Conservation (phyloP, 306 rosid genomes). For the Lupinus albus region DNA sequence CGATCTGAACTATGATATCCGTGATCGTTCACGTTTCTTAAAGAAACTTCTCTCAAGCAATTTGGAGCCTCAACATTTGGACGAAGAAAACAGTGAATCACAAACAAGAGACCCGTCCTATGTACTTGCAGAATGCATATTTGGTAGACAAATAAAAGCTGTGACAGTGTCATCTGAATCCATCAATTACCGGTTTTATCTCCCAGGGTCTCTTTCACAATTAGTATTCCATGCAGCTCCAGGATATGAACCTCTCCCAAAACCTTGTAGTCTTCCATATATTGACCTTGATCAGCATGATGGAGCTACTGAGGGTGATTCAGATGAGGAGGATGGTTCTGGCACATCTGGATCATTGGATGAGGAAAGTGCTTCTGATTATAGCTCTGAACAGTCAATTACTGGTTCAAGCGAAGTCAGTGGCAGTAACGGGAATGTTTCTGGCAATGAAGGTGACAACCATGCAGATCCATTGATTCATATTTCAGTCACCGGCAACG, state of each 20-base stretch:
- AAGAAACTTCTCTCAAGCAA: constrained; percentile 59
- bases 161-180: constrained; percentile 53
- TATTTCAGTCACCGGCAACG: constrained; percentile 66
- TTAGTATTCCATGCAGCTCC: constrained; percentile 98
- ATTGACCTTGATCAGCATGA: constrained; percentile 43
- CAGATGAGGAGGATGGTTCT: constrained; percentile 56
- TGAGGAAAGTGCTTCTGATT: constrained; percentile 73
- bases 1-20: constrained; percentile 78
- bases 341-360: constrained; percentile 67
- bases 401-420: constrained; percentile 59
- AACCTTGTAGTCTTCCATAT: constrained; percentile 69
- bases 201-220: constrained; percentile 96
- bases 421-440: constrained; percentile 52
- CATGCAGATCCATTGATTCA: constrained; percentile 68
- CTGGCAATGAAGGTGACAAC: constrained; percentile 51
- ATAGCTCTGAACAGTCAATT: constrained; percentile 64
- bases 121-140: constrained; percentile 65
- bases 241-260: constrained; percentile 97
- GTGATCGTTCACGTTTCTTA: constrained; percentile 80
- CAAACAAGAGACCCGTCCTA: constrained; percentile 50
- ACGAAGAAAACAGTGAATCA: constrained; percentile 40
- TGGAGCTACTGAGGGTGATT: constrained; percentile 47
- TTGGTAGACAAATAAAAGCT: constrained; percentile 57
- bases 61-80: constrained; percentile 56
- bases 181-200: constrained; percentile 71